phyloP scores from a whole-genome alignment of 2,329 filamentous ascomycete species.

The Piedraia hortae region DNA sequence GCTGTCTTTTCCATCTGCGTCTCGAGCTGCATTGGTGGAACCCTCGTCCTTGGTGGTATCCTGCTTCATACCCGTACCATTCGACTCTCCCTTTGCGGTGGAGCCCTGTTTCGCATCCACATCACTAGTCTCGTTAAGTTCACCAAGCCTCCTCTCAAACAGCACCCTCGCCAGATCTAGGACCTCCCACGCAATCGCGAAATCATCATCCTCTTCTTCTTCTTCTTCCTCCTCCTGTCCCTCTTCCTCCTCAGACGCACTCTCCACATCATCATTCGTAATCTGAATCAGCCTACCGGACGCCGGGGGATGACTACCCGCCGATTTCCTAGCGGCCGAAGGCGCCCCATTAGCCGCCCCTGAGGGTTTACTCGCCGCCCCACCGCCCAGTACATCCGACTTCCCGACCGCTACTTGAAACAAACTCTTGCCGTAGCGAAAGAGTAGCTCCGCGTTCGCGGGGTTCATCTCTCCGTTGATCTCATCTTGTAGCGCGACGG shows the following conservation, averaged over 20 bases:
- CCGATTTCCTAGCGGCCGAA: no score
- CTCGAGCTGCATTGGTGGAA: no score
- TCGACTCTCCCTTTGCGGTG: no score
- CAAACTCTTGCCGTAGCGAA: conserved; percentile 74
- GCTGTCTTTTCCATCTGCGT: conserved; percentile 22
- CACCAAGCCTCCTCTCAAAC: no score
- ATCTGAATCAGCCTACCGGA: no score
- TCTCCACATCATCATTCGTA: conserved; percentile 16
- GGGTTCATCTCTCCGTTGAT: conserved; percentile 78
- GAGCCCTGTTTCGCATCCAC: no score
- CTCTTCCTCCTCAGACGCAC: conserved; percentile 24
- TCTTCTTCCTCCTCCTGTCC: conserved; percentile 18
- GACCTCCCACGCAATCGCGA: conserved; percentile 34
- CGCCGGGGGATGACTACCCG: no score
- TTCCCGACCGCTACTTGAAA: conserved; percentile 87
- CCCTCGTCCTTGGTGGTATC: no score
- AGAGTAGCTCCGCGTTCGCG: conserved; percentile 79
- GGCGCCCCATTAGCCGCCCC: no score
- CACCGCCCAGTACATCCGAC: conserved; percentile 76
- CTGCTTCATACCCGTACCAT: no score
- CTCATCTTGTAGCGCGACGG: conserved; percentile 68
- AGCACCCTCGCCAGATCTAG: conserved; percentile 34
- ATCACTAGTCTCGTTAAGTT: no score
- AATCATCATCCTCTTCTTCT: conserved; percentile 31
- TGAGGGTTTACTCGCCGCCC: conserved; percentile 35